A percentile compares a stretch with the other conserved stretches of the same genome.
phyloP scores from a whole-genome alignment of 441 rosid genomes.

The Isatis lusitanica region DNA sequence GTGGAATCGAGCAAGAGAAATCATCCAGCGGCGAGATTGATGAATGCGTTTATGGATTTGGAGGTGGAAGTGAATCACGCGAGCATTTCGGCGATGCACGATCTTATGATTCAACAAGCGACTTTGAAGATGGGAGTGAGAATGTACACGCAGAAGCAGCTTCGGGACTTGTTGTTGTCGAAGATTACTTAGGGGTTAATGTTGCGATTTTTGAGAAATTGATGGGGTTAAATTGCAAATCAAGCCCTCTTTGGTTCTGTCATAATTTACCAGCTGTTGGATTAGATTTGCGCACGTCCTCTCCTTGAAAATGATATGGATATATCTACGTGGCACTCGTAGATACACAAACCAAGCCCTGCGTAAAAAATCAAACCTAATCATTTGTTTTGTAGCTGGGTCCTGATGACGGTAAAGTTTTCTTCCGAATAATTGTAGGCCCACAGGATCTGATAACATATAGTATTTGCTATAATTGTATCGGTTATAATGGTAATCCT shows the following conservation, averaged over 20 bases:
- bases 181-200: conserved; percentile 45
- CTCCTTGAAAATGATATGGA: background rate
- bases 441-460: no score
- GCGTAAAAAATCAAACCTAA: no score
- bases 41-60: conserved; percentile 76
- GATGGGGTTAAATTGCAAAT: background rate
- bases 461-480: no score
- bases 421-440: no score
- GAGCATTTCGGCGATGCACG: conserved; percentile 77
- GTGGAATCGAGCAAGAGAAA: conserved; percentile 69
- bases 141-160: conserved; percentile 69
- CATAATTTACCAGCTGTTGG: background rate
- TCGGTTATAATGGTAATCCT: no score
- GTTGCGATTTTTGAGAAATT: background rate
- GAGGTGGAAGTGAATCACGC: conserved; percentile 85
- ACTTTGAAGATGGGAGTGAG: conserved; percentile 78
- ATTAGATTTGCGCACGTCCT: conserved; percentile 7
- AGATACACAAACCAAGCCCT: no score
- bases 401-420: no score
- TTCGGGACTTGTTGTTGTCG: conserved; percentile 49
- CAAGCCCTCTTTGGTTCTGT: background rate
- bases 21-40: conserved; percentile 89
- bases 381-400: no score
- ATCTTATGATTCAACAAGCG: conserved; percentile 93
- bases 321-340: background rate